Percentiles rank a stretch among this genome's conserved stretches.
Conservation (phyloP, 2,329 filamentous ascomycete species). For the Geosmithia flava region DNA sequence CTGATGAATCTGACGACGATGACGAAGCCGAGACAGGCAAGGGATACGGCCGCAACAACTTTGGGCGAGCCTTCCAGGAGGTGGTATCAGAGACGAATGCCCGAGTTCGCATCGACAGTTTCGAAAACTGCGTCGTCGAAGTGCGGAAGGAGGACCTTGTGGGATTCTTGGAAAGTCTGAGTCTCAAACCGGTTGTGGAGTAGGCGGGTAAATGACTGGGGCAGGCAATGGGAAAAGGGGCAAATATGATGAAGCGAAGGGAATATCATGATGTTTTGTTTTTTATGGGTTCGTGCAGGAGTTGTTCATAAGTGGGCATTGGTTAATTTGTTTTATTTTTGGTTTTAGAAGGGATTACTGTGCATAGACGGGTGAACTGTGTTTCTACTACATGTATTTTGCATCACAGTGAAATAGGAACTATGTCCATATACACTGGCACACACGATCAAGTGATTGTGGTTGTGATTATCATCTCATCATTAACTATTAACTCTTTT, state of each 20-base stretch:
- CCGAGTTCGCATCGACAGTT: conserved; percentile 84
- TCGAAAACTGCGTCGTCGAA: conserved; percentile 94
- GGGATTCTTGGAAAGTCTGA: conserved; percentile 82
- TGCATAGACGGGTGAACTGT: not conserved
- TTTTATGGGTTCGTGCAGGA: not conserved
- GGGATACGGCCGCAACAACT: conserved; percentile 72
- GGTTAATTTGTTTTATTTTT: not conserved
- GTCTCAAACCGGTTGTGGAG: conserved; percentile 75
- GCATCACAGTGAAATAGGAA: not conserved
- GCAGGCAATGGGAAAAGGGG: not conserved
- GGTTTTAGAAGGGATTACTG: not conserved
- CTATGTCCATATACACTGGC: too few species aligned
- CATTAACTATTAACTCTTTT: not conserved
- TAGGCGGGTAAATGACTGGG: conserved; percentile 14
- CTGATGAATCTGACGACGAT: conserved; percentile 42
- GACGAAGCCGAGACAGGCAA: conserved; percentile 40
- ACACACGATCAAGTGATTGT: too few species aligned
- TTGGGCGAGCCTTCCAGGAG: conserved; percentile 91
- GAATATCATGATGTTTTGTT: not conserved
- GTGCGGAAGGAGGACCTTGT: conserved; percentile 92
- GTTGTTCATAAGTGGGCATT: not conserved
- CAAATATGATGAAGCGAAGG: not conserved
- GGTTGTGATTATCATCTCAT: not conserved
- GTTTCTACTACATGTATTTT: not conserved
- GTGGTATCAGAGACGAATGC: conserved; percentile 87